Percentiles rank a stretch among this genome's conserved stretches.
Conservation (phyloP, 768 basidiomycete species). For the Suillus spraguei region DNA sequence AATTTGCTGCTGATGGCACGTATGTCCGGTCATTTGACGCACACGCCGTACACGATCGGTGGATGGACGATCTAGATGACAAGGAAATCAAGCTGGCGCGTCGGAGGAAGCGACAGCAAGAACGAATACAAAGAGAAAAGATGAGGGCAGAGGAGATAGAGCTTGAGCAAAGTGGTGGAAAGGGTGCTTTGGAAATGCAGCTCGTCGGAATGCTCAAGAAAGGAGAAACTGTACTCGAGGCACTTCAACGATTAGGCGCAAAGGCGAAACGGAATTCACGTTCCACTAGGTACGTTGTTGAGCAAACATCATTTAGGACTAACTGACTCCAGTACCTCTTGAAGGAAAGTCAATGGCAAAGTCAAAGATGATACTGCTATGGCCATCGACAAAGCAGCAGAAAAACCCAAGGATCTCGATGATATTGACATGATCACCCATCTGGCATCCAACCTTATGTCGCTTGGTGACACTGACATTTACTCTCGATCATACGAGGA, state of each 20-base stretch:
- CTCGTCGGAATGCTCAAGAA: conserved; percentile 78
- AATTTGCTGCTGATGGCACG: conserved; percentile 92
- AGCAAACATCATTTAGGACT: no score
- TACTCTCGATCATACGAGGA: conserved; percentile 88
- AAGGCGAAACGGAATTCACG: conserved; percentile 53
- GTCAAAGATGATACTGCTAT: conserved; percentile 42
- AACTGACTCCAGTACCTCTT: conserved; percentile 9
- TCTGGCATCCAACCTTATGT: conserved; percentile 87
- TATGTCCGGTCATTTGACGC: conserved; percentile 88
- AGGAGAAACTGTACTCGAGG: conserved; percentile 90
- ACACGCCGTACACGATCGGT: conserved; percentile 89
- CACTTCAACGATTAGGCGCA: conserved; percentile 81
- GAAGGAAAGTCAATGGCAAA: conserved; percentile 32
- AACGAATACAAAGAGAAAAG: conserved; percentile 70
- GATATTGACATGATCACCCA: conserved; percentile 83
- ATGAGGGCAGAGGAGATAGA: conserved; percentile 76
- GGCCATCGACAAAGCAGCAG: conserved; percentile 49
- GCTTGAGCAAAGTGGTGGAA: conserved; percentile 66
- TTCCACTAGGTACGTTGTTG: conserved; percentile 24
- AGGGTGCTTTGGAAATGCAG: conserved; percentile 61
- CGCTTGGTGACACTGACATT: conserved; percentile 81
- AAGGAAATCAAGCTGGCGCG: conserved; percentile 83
- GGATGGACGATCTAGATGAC: conserved; percentile 93
- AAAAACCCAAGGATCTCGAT: conserved; percentile 33
- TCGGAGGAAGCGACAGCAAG: conserved; percentile 72